Evolutionary conservation across 345 rosid species (phyloP).

Genomic region (Citrus glauca): DNA sequence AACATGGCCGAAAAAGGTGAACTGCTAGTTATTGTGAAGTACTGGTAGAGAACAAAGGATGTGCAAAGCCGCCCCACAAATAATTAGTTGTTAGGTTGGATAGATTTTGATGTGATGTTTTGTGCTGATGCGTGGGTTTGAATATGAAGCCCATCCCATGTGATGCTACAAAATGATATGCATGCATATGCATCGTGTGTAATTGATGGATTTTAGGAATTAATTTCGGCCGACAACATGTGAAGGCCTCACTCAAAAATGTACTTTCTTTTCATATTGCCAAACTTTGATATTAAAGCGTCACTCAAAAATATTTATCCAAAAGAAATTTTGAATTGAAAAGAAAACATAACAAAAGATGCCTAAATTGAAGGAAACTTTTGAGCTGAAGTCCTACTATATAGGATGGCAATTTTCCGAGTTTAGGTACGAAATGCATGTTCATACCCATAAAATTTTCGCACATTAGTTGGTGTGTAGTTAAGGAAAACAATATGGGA

Average conservation of each 20-base stretch:
- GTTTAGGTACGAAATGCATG: too few relatives aligned
- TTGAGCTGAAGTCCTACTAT: too few relatives aligned
- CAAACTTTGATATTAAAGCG: too few relatives aligned
- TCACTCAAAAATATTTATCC: too few relatives aligned
- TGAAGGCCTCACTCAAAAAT: background rate
- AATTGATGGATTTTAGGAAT: background rate
- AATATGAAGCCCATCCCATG: background rate
- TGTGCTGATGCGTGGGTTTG: background rate
- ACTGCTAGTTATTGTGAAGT: background rate
- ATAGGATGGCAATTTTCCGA: too few relatives aligned
- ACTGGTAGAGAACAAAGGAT: background rate
- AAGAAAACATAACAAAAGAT: too few relatives aligned
- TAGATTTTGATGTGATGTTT: background rate
- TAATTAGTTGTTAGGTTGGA: background rate
- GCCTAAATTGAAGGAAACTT: too few relatives aligned
- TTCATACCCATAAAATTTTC: too few relatives aligned
- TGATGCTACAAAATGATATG: background rate
- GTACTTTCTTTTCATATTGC: background rate
- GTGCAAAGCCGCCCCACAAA: background rate
- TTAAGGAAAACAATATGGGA: too few relatives aligned
- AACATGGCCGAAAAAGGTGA: background rate
- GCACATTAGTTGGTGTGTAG: too few relatives aligned
- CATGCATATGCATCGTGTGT: too few relatives aligned
- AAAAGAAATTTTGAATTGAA: too few relatives aligned
- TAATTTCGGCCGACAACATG: background rate